Conservation (phyloP, 2,329 filamentous ascomycete genomes). For the Stenocarpella maydis region DNA sequence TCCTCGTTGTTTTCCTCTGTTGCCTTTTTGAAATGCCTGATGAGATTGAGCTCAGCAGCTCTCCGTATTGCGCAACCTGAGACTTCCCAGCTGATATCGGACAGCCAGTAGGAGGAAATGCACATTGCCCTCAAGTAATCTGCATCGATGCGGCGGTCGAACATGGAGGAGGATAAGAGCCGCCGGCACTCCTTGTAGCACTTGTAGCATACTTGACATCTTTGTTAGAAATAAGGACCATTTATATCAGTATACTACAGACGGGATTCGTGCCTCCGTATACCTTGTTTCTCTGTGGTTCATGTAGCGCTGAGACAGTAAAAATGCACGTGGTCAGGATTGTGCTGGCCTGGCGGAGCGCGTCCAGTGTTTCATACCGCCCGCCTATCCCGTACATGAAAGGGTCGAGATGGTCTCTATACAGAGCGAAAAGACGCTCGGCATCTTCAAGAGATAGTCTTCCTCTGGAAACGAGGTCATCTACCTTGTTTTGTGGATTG, state of each 20-base stretch:
- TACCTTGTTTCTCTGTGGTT: constrained; percentile 32
- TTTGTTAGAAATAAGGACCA: background rate
- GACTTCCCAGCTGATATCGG: constrained; percentile 30
- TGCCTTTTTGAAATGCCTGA: constrained; percentile 48
- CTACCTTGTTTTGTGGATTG: background rate
- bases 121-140: constrained; percentile 30
- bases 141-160: constrained; percentile 35
- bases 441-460: constrained; percentile 56
- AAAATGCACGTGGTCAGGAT: constrained; percentile 60
- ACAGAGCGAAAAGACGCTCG: constrained; percentile 59
- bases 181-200: constrained; percentile 38
- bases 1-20: constrained; percentile 48
- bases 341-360: constrained; percentile 61
- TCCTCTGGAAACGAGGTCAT: constrained; percentile 50
- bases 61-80: constrained; percentile 26
- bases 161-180: constrained; percentile 43
- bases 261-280: constrained; percentile 22
- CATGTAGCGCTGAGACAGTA: constrained; percentile 55
- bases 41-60: constrained; percentile 54
- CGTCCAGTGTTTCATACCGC: constrained; percentile 57
- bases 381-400: constrained; percentile 60
- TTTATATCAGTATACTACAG: no score
- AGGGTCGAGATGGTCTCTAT: constrained; percentile 58
- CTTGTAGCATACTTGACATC: no score
- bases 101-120: constrained; percentile 31